Conservation (phyloP, 164 flowering plant genomes). For the Nymphaea colorata region DNA sequence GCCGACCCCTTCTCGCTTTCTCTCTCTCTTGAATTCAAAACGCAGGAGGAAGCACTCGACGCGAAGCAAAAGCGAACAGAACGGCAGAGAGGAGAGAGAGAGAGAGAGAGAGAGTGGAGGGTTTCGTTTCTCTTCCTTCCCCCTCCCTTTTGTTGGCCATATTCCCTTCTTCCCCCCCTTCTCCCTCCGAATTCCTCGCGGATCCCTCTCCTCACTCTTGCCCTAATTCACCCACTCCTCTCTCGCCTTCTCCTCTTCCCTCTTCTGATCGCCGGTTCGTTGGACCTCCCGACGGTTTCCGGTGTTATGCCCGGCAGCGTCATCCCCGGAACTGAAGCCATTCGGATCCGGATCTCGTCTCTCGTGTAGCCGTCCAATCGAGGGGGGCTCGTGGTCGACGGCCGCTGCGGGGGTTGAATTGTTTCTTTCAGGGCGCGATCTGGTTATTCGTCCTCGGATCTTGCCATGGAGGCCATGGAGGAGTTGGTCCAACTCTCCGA, state of each 20-base stretch:
- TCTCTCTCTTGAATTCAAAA: not conserved
- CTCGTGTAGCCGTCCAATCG: not conserved
- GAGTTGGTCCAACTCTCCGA: constrained; percentile 75
- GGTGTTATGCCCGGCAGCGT: not conserved
- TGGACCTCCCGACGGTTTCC: not conserved
- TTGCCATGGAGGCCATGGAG: constrained; percentile 86
- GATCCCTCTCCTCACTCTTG: not conserved
- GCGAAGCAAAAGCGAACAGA: not conserved
- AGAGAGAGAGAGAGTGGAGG: not conserved
- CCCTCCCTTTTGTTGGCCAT: not conserved
- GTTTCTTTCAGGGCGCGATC: not conserved
- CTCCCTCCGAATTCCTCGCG: not conserved
- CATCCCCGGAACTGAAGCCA: not conserved
- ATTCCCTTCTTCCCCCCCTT: not conserved
- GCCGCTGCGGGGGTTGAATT: not conserved
- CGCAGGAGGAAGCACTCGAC: not conserved
- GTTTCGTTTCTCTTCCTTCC: not conserved
- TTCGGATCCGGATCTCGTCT: not conserved
- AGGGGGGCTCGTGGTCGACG: not conserved
- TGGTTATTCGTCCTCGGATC: not conserved
- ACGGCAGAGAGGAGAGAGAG: not conserved
- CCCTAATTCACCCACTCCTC: too few species aligned
- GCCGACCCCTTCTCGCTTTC: not conserved
- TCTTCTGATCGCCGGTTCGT: not conserved
- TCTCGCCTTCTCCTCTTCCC: not conserved